A percentile compares a stretch with the other conserved stretches of the same genome.
phyloP scores from a whole-genome alignment of 345 rosid genomes.

The Laguncularia racemosa region DNA sequence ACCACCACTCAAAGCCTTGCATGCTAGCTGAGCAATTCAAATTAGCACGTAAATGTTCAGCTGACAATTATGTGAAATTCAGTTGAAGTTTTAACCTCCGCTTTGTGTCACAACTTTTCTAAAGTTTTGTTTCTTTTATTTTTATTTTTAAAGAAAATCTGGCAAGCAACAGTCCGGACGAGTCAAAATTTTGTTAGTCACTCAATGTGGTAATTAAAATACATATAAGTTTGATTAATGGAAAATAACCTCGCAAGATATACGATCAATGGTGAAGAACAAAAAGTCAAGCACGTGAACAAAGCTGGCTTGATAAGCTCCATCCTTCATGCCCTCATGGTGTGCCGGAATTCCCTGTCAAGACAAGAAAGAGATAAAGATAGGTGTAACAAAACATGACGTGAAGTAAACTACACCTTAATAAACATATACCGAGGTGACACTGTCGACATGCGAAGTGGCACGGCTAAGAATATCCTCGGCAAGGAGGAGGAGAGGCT shows the following conservation, averaged over 20 bases:
- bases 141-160: too few species aligned
- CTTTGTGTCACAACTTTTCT: too few species aligned
- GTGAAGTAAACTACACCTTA: background rate
- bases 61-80: background rate
- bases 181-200: too few species aligned
- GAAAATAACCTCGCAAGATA: slow-evolving; percentile 50
- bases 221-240: background rate
- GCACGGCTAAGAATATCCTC: slow-evolving; percentile 63
- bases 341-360: slow-evolving; percentile 13
- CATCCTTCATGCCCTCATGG: slow-evolving; percentile 28
- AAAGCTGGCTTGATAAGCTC: slow-evolving; percentile 16
- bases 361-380: too few species aligned
- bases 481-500: slow-evolving; percentile 49
- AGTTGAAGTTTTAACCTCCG: background rate
- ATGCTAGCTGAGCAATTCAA: slow-evolving; percentile 35
- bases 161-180: too few species aligned
- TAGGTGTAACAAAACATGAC: background rate
- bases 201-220: too few species aligned
- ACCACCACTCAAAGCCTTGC: slow-evolving; percentile 51
- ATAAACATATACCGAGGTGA: slow-evolving; percentile 25
- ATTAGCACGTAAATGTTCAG: background rate
- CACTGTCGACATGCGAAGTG: slow-evolving; percentile 25
- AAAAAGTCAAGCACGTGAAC: slow-evolving; percentile 29
- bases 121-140: too few species aligned
- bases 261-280: slow-evolving; percentile 51